These are phyloP conservation scores for Waltiozyma sp. DNA, from an alignment of 1,139 yeast genomes.

Conservation along the genomic window DNA sequence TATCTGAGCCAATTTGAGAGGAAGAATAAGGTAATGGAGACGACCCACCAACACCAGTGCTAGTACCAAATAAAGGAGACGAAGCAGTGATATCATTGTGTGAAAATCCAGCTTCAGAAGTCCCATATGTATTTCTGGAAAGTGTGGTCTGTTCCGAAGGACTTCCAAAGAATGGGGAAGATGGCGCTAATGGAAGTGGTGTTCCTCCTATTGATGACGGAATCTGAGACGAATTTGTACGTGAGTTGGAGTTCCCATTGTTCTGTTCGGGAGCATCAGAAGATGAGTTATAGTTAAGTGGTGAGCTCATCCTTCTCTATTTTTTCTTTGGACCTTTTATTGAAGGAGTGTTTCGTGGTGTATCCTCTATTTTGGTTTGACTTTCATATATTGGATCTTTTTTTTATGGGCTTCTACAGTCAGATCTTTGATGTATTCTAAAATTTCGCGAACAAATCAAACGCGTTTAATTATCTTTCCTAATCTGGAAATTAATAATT, in stretches of 20 bases:
- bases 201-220: not conserved
- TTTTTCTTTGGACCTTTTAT: too few species aligned
- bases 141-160: not conserved
- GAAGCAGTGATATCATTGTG: not conserved
- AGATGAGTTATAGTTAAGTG: constrained; percentile 28
- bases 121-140: not conserved
- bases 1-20: constrained; percentile 23
- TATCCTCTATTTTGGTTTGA: too few species aligned
- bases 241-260: not conserved
- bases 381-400: too few species aligned
- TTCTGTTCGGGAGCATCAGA: constrained; percentile 5
- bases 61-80: constrained; percentile 17
- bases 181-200: not conserved
- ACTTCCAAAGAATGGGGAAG: not conserved
- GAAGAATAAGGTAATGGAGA: constrained; percentile 39
- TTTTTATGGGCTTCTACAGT: too few species aligned
- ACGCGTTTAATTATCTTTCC: constrained; percentile 18
- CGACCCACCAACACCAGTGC: constrained; percentile 3
- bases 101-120: not conserved
- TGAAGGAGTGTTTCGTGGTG: too few species aligned
- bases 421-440: too few species aligned
- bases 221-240: not conserved
- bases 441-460: too few species aligned
- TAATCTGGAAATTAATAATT: constrained; percentile 5
- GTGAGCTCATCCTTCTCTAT: constrained; percentile 26